Evolutionary conservation across 306 rosid species (phyloP).

Genomic region (Vicia villosa): DNA sequence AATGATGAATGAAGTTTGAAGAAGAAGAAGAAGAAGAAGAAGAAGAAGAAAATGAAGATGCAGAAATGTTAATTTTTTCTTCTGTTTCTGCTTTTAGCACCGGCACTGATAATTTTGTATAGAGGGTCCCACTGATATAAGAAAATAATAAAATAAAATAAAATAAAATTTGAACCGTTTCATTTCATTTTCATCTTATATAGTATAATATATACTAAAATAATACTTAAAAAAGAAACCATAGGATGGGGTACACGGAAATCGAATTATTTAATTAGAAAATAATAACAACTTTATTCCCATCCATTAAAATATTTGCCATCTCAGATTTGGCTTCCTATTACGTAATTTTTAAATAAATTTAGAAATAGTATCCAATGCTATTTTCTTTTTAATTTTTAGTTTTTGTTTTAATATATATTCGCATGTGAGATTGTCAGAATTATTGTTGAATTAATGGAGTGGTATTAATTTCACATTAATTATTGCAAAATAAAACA

Average conservation of each 20-base stretch:
- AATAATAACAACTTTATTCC: neutral
- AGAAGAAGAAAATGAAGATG: slow-evolving; percentile 38
- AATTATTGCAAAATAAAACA: neutral
- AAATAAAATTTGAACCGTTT: slow-evolving; percentile 27
- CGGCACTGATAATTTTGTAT: slow-evolving; percentile 70
- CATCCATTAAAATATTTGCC: slow-evolving; percentile 32
- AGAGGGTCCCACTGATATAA: slow-evolving; percentile 40
- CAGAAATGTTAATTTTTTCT: slow-evolving; percentile 13
- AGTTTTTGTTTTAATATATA: neutral
- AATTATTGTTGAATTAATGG: neutral
- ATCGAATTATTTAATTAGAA: slow-evolving; percentile 6
- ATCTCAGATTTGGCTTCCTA: slow-evolving; percentile 41
- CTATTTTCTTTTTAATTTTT: neutral
- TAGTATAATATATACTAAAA: neutral
- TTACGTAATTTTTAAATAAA: slow-evolving; percentile 1
- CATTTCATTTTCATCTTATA: neutral
- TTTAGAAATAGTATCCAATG: slow-evolving; percentile 36
- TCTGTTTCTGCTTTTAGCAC: slow-evolving; percentile 52
- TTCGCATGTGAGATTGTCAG: neutral
- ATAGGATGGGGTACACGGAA: slow-evolving; percentile 9
- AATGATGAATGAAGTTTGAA: slow-evolving; percentile 25
- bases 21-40: slow-evolving; percentile 28
- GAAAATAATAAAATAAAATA: neutral
- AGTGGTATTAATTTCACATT: neutral
- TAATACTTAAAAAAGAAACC: neutral